Base-by-base conservation (phyloP, 2,329 filamentous ascomycete species). In the Xylariales sp. region DNA sequence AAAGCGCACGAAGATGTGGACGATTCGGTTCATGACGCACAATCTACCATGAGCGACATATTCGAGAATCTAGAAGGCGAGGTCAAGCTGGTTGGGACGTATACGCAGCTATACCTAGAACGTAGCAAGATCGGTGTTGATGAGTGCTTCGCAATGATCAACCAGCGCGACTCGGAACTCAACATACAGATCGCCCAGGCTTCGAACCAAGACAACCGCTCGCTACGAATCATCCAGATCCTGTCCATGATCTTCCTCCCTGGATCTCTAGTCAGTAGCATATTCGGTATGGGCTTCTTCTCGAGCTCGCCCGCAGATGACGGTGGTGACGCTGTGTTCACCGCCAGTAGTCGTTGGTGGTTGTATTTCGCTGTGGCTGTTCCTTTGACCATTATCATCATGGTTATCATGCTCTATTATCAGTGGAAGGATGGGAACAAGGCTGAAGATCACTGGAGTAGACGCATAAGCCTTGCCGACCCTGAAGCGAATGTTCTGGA, bases 261-360 rank as follows among this genome's bases (percentile, higher is more conserved):
- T 14, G 44, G 29, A 5, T 46, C 44, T 11, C 25, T 46, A 6
- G 36, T 43, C 34, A 46, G 40, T 36, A 43, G 44, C 25, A 18
- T 46, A 5, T 46, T 46, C 25, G 44, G 44, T 21, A 46, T 46
- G 40, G 40, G 44, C 6, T 46, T 46, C 35, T 46, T 43, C 31
- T 31, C 44, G 12, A 46, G 8, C 21, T 42, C 40, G n/a, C 27
- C 28, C 11, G 14, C 29, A 10, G 40, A 39, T 19, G 35, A 34
- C 8, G 40, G 40, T 1, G 32, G 31, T 24, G 34, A 24, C n/a
- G 29, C 29, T 11, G 36, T 39, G 8, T 43, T 39, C 7, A 36
- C 34, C 8, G 40, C 40, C n/a, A 39, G 22, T 19, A 11, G 15
- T 18, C 27, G 36, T 5, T 43, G 33, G 36, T 46, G 44, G 44